phyloP scores from a whole-genome alignment of 441 rosid genomes.

The Macaranga tanarius region DNA sequence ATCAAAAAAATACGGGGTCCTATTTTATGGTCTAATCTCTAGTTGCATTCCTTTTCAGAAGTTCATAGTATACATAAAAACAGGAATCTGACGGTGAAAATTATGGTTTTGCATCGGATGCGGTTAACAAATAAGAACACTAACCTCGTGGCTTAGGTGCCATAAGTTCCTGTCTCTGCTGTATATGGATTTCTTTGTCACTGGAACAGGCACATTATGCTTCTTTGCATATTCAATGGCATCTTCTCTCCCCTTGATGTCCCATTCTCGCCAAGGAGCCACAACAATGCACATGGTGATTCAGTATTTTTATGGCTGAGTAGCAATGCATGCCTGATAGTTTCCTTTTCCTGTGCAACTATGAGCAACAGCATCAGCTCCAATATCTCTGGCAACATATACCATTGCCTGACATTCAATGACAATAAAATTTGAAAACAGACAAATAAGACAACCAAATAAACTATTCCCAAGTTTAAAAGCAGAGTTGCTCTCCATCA shows the following conservation, averaged over 20 bases:
- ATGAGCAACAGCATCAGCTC: constrained; percentile 95
- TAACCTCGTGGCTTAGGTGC: constrained; percentile 96
- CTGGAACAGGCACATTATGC: constrained; percentile 90
- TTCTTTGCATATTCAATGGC: constrained; percentile 95
- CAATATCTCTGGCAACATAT: constrained; percentile 92
- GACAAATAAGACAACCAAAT: too few relatives aligned
- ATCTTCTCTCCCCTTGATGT: constrained; percentile 88
- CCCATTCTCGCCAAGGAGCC: constrained; percentile 99
- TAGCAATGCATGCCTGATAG: constrained; percentile 65
- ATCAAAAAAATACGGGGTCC: too few relatives aligned
- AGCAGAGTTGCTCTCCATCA: too few relatives aligned
- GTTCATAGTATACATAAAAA: neutral
- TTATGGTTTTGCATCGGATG: neutral
- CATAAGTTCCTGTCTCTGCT: constrained; percentile 92
- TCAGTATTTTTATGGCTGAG: neutral
- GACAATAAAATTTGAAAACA: neutral
- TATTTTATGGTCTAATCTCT: too few relatives aligned
- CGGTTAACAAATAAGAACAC: neutral
- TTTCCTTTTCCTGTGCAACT: constrained; percentile 99
- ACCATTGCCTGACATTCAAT: constrained; percentile 78
- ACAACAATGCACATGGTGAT: constrained; percentile 37
- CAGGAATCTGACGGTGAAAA: neutral
- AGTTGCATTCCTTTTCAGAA: too few relatives aligned
- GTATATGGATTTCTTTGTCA: constrained; percentile 92
- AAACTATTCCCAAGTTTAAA: too few relatives aligned